These are phyloP conservation scores for Daldinia bambusicola DNA, from an alignment of 495 filamentous ascomycete species.

Conservation along the genomic window DNA sequence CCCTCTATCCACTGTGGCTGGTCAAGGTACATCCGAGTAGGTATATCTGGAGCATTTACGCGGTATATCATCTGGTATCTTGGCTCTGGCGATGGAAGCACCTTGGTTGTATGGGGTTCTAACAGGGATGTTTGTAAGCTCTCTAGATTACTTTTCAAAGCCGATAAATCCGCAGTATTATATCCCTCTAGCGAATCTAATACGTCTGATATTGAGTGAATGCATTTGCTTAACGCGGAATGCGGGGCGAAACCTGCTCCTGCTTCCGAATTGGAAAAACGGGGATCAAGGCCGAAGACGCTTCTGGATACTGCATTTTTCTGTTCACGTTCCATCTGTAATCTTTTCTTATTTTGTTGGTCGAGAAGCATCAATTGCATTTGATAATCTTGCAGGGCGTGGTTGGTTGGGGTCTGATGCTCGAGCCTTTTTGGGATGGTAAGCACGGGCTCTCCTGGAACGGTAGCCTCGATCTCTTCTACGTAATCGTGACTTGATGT, in stretches of 20 bases:
- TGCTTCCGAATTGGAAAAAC: not conserved
- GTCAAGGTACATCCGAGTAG: slow-evolving; percentile 4
- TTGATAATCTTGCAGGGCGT: not conserved
- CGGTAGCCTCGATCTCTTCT: not conserved
- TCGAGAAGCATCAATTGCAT: not conserved
- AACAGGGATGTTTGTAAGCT: too few species aligned
- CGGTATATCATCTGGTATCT: not conserved
- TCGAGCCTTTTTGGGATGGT: too few species aligned
- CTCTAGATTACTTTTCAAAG: too few species aligned
- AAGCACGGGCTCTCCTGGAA: too few species aligned
- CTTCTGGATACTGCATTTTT: too few species aligned
- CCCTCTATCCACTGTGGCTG: not conserved
- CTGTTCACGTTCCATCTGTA: not conserved
- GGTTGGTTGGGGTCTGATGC: not conserved
- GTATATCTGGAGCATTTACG: not conserved
- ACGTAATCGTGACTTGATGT: too few species aligned
- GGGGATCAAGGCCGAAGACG: not conserved
- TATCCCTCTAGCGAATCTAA: too few species aligned
- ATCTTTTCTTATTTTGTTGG: not conserved
- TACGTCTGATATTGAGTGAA: too few species aligned
- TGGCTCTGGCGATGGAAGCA: not conserved
- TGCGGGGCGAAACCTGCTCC: not conserved
- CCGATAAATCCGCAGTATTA: too few species aligned
- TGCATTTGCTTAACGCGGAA: not conserved
- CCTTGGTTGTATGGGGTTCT: not conserved